These are phyloP conservation scores for Cyberlindnera meyerae DNA, from an alignment of 805 yeast species.

Conservation along the genomic window DNA sequence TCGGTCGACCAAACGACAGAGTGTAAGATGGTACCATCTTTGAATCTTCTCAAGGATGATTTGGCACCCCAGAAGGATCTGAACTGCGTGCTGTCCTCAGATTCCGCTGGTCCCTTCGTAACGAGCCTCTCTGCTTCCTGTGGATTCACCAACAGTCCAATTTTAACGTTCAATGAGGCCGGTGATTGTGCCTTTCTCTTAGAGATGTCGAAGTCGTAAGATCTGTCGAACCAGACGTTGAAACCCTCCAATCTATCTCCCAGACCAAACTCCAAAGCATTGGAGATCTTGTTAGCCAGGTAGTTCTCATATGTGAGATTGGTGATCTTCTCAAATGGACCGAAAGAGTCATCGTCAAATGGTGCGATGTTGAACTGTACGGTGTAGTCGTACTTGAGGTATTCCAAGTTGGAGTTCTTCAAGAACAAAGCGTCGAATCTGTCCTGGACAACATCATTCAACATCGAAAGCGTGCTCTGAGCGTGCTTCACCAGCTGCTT, in stretches of 20 bases:
- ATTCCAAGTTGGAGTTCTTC: conserved; percentile 46
- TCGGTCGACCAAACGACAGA: conserved; percentile 80
- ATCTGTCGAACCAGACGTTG: conserved; percentile 30
- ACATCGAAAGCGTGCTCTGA: conserved; percentile 54
- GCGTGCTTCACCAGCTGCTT: conserved; percentile 61
- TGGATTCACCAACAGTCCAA: conserved; percentile 69
- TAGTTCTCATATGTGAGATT: conserved; percentile 66
- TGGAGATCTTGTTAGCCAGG: conserved; percentile 54
- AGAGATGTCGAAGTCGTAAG: conserved; percentile 29
- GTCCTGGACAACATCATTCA: conserved; percentile 78
- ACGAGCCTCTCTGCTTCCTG: conserved; percentile 75
- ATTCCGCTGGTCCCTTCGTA: conserved; percentile 77
- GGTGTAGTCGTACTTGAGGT: conserved; percentile 61
- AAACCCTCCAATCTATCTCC: conserved; percentile 40
- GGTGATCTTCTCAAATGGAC: conserved; percentile 67
- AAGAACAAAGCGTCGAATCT: conserved; percentile 77
- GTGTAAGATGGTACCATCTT: conserved; percentile 86
- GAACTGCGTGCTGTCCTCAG: conserved; percentile 57
- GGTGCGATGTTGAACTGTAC: conserved; percentile 44
- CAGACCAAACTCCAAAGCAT: conserved; percentile 51
- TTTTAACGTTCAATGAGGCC: conserved; percentile 31
- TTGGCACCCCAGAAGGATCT: conserved; percentile 85
- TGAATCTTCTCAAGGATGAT: conserved; percentile 84
- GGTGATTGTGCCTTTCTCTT: conserved; percentile 49
- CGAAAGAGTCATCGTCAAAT: conserved; percentile 43